Evolutionary conservation across 2,329 filamentous ascomycete genomes (phyloP).

Genomic region (Alternaria rosae): DNA sequence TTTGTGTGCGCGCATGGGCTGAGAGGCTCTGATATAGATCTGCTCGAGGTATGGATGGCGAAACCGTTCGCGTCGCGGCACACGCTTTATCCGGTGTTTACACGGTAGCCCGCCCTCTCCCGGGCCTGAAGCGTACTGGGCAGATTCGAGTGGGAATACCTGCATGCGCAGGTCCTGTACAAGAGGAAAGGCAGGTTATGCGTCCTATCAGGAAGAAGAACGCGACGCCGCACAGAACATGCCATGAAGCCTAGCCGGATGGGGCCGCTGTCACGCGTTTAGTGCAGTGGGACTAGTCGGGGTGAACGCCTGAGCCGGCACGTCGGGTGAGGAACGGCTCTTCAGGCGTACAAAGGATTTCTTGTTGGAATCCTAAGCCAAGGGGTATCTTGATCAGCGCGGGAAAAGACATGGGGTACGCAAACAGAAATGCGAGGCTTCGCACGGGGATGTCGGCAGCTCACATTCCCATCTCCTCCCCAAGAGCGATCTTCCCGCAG

Average conservation of each 20-base stretch:
- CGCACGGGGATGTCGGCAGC: neutral
- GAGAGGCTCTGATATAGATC: neutral
- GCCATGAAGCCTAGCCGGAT: neutral
- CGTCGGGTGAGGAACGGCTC: neutral
- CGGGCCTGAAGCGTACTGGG: neutral
- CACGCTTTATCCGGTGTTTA: neutral
- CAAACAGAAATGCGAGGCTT: neutral
- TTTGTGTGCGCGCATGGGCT: neutral
- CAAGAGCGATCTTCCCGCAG: neutral
- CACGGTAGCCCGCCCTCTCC: neutral
- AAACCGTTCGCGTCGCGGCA: neutral
- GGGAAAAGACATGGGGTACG: neutral
- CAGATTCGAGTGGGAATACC: neutral
- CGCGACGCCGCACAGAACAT: neutral
- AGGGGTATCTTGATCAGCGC: neutral
- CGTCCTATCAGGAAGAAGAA: neutral
- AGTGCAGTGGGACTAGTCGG: neutral
- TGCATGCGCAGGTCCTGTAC: neutral
- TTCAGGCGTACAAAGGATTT: neutral
- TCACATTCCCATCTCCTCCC: neutral
- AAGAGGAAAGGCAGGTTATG: neutral
- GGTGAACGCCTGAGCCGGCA: neutral
- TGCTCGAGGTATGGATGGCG: neutral
- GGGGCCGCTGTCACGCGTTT: neutral
- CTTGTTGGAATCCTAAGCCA: neutral